phyloP scores from a whole-genome alignment of 345 rosid species.

The Eucalyptus sideroxylon region DNA sequence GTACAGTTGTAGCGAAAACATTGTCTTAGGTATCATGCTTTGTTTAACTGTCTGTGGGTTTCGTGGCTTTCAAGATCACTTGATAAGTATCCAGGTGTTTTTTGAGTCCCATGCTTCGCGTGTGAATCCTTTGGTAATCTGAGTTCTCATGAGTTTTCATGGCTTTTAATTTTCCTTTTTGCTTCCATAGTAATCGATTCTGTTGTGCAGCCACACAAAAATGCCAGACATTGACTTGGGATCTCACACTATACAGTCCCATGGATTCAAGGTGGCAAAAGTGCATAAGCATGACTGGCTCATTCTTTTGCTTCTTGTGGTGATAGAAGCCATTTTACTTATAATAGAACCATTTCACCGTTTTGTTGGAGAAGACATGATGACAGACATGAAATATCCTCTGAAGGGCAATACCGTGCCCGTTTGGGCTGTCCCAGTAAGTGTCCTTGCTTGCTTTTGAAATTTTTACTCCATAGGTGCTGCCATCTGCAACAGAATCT shows the following conservation, averaged over 20 bases:
- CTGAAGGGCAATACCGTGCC: slow-evolving; percentile 41
- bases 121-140: neutral
- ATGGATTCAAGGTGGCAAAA: slow-evolving; percentile 36
- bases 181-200: neutral
- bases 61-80: neutral
- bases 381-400: slow-evolving; percentile 50
- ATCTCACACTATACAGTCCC: slow-evolving; percentile 29
- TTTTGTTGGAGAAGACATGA: slow-evolving; percentile 44
- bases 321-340: slow-evolving; percentile 25
- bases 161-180: neutral
- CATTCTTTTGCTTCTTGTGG: slow-evolving; percentile 27
- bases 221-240: slow-evolving; percentile 30
- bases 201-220: neutral
- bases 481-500: neutral
- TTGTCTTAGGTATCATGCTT: neutral
- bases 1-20: neutral
- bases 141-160: neutral
- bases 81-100: neutral
- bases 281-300: slow-evolving; percentile 41
- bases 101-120: neutral
- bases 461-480: neutral
- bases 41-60: neutral
- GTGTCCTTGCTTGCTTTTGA: neutral
- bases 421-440: slow-evolving; percentile 55
- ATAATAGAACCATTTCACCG: slow-evolving; percentile 60